Evolutionary conservation across 1,139 yeast species (phyloP).

Genomic region (Candida tropicalis): DNA sequence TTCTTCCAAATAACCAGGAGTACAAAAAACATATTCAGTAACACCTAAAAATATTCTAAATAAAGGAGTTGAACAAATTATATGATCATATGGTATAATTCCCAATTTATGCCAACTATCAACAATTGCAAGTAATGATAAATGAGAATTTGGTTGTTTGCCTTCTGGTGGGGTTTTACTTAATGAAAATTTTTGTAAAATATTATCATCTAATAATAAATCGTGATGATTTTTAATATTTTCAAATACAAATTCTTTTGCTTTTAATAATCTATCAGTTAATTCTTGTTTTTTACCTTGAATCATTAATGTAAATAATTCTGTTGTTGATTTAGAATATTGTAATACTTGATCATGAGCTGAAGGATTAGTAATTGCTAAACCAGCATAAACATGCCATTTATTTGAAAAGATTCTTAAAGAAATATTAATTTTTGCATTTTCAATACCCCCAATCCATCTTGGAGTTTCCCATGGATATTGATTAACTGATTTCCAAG

Average conservation of each 20-base stretch:
- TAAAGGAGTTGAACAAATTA: constrained; percentile 91
- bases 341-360: constrained; percentile 92
- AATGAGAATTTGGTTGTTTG: constrained; percentile 81
- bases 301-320: constrained; percentile 80
- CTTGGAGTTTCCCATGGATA: constrained; percentile 91
- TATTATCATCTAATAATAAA: constrained; percentile 74
- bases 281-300: constrained; percentile 65
- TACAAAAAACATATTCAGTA: constrained; percentile 85
- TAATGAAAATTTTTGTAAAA: constrained; percentile 78
- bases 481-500: constrained; percentile 82
- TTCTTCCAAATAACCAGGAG: constrained; percentile 77
- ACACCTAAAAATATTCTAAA: constrained; percentile 94
- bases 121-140: constrained; percentile 84
- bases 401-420: constrained; percentile 87
- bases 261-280: constrained; percentile 57
- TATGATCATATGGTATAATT: constrained; percentile 93
- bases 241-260: constrained; percentile 77
- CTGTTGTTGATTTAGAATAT: constrained; percentile 83
- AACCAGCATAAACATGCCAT: constrained; percentile 98
- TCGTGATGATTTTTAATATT: constrained; percentile 56
- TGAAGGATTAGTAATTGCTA: constrained; percentile 92
- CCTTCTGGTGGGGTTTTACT: constrained; percentile 75
- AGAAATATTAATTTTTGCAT: constrained; percentile 92
- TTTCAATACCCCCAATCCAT: constrained; percentile 94
- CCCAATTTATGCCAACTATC: constrained; percentile 90